phyloP scores from a whole-genome alignment of 495 filamentous ascomycete genomes.

The Podospora pseudoanserina region DNA sequence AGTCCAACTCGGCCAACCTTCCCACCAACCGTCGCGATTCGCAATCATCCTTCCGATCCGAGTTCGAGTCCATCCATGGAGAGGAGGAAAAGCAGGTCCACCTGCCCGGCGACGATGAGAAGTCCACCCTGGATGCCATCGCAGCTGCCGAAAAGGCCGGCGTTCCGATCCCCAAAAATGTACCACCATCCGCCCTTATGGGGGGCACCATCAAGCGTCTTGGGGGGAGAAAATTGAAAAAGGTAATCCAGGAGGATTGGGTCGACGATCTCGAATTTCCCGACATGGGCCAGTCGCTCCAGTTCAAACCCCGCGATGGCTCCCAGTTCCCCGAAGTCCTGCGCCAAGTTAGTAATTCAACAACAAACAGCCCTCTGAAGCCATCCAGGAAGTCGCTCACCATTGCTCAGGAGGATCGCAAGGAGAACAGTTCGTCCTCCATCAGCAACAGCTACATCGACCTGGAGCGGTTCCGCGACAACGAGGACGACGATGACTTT shows the following conservation, averaged over 20 bases:
- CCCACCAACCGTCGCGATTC: slow-evolving; percentile 64
- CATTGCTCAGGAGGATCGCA: slow-evolving; percentile 22
- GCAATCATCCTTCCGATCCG: slow-evolving; percentile 75
- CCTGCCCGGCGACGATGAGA: slow-evolving; percentile 73
- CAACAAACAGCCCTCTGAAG: slow-evolving; percentile 42
- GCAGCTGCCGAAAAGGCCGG: slow-evolving; percentile 81
- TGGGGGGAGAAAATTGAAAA: slow-evolving; percentile 73
- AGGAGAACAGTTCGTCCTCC: slow-evolving; percentile 30
- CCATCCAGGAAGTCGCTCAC: slow-evolving; percentile 23
- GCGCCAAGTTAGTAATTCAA: slow-evolving; percentile 56
- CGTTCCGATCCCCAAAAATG: slow-evolving; percentile 84
- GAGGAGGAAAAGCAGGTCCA: slow-evolving; percentile 86
- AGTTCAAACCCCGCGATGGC: slow-evolving; percentile 59
- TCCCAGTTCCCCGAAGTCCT: slow-evolving; percentile 65
- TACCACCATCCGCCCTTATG: slow-evolving; percentile 89
- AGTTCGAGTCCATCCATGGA: slow-evolving; percentile 67
- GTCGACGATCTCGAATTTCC: slow-evolving; percentile 86
- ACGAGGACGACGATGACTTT: slow-evolving; percentile 55
- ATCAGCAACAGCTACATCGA: slow-evolving; percentile 38
- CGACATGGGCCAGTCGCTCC: slow-evolving; percentile 52
- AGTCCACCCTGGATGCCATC: slow-evolving; percentile 76
- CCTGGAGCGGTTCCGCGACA: slow-evolving; percentile 60
- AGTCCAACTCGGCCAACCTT: slow-evolving; percentile 55
- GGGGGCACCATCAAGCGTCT: slow-evolving; percentile 93
- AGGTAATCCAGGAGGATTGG: slow-evolving; percentile 82